Evolutionary conservation across 352 stramenopile species (phyloP), one percentile per base, ranked within the genome.

Genomic region (Globisporangium cylindrosporum): DNA sequence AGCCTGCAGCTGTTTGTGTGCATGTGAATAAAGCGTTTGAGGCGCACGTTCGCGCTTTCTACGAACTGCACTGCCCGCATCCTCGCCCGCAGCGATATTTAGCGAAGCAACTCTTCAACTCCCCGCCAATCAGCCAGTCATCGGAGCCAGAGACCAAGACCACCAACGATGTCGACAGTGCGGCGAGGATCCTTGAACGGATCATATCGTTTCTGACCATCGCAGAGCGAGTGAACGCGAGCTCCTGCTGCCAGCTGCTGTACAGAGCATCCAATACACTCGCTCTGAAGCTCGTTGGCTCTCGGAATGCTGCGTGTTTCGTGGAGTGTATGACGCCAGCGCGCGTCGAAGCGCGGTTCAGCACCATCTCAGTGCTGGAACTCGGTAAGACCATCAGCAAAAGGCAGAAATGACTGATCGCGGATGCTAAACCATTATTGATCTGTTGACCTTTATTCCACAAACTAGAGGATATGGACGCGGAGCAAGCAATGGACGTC

Each of bases 51-150:
- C 61, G 59, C 32, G 41, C 67, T 10, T 90, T 76, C 58, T 88
- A 87, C 36, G 73, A 80, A 3, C 49, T 68, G 0, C 75, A 80
- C 46, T 84, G 72, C 57, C 62, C 73, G 32, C 75, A 73, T 43
- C 80, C 79, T 34, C 76, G 81, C 38, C 81, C 70, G 12, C 62
- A 51, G 15, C 66, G 69, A 22, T 88, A 75, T 59, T 70, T 88
- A 12, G 64, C 76, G 0, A 49, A 78, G n/a, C 51, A 51, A 3
- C 64, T 76, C 8, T 73, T 75, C 36, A 59, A 55, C 24, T 8
- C 20, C 4, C 41, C 41, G n/a, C 3, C 41, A 22, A 18, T 5
- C 41, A n/a, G 41, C 9, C 41, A n/a, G 12, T 7, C 38, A 4
- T 18, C 12, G n/a, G 10, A 41, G 36, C 15, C 15, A 49, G 15